Percentiles rank a stretch among this genome's conserved stretches.
phyloP scores from a whole-genome alignment of 192 early-diverging fungal species.

The Backusella morwellensis region DNA sequence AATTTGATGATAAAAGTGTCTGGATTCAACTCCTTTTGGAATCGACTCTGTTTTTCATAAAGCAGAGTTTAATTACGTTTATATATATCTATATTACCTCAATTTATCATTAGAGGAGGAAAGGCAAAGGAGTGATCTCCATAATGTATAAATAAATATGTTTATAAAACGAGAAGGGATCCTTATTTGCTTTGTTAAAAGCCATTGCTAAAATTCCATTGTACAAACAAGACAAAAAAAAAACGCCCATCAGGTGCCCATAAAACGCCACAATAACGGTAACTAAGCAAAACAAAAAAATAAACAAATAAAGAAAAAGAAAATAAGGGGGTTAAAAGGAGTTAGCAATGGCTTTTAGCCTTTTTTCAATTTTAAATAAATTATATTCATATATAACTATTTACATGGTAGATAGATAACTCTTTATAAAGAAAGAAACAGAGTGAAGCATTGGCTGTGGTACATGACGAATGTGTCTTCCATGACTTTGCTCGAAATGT shows the following conservation, averaged over 20 bases:
- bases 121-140: neutral
- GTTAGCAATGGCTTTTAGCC: neutral
- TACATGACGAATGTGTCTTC: neutral
- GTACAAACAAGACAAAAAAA: neutral
- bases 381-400: neutral
- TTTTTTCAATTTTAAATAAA: neutral
- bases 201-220: neutral
- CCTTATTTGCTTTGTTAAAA: neutral
- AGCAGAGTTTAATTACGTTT: neutral
- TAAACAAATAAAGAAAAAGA: neutral
- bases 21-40: neutral
- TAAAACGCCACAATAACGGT: neutral
- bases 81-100: neutral
- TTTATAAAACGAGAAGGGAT: neutral
- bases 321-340: neutral
- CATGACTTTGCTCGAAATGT: neutral
- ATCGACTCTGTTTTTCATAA: neutral
- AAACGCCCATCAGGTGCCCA: neutral
- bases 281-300: neutral
- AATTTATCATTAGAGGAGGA: neutral
- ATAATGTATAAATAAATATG: neutral
- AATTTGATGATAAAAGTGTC: neutral
- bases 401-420: neutral
- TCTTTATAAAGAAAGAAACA: neutral
- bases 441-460: neutral